A percentile compares a stretch with the other conserved stretches of the same genome.
Conservation (phyloP, 768 basidiomycete genomes). For the Termitomyces sp. region DNA sequence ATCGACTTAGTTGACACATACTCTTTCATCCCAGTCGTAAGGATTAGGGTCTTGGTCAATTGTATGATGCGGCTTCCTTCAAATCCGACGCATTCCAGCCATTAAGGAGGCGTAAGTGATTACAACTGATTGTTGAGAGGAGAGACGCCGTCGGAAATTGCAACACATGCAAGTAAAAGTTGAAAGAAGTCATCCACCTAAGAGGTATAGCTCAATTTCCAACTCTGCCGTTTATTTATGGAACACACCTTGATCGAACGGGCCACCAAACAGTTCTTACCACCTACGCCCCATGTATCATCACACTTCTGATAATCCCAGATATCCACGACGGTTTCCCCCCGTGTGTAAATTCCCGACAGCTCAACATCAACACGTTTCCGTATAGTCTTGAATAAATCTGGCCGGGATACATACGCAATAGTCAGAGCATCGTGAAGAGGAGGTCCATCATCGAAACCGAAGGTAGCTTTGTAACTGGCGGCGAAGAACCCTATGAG, state of each 20-base stretch:
- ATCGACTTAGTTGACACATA: neutral
- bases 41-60: neutral
- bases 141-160: constrained; percentile 51
- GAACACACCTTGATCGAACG: constrained; percentile 58
- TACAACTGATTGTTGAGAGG: constrained; percentile 42
- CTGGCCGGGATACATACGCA: constrained; percentile 66
- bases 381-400: constrained; percentile 56
- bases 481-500: constrained; percentile 71
- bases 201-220: neutral
- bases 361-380: constrained; percentile 83
- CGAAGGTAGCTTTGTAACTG: constrained; percentile 67
- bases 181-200: constrained; percentile 65
- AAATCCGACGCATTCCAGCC: neutral
- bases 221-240: neutral
- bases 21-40: neutral
- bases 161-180: constrained; percentile 55
- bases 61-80: neutral
- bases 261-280: constrained; percentile 74
- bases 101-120: neutral
- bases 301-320: constrained; percentile 59
- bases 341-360: constrained; percentile 55
- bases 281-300: constrained; percentile 64
- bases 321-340: constrained; percentile 79
- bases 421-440: constrained; percentile 84
- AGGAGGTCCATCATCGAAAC: constrained; percentile 83